Base-by-base conservation (phyloP, 805 yeast species). In the Saccharomycopsis amapae region DNA sequence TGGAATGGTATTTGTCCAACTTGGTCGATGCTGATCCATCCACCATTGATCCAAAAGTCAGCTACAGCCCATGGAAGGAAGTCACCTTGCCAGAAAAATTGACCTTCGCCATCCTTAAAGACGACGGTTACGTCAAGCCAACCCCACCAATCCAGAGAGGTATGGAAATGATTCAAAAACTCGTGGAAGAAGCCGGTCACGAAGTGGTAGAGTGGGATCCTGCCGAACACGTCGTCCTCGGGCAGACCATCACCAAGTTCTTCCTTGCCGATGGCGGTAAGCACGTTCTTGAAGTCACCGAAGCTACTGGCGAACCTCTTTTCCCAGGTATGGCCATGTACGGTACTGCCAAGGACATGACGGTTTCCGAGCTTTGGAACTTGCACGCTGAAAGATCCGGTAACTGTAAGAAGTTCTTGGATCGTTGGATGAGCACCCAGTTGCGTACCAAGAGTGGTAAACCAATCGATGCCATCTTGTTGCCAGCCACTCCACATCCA, bases 91-190 rank as follows among this genome's bases (percentile, higher is more conserved):
- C 48, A 6, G 48, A 52, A 31, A 69, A 65, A 47, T 55, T 75
- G 24, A 67, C 61, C n/a, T 56, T 77, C 53, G 83, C 79, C 3
- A 54, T 75, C 15, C 52, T 73, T 53, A 54, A 53, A 23, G 71
- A 69, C 58, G 81, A 78, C 56, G 63, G 65, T 4, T 55, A 58
- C 24, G 67, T 73, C 15, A 62, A 66, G 48, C 81, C 82, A 13
- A 74, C 73, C 20, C 82, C 84, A 1, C 81, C 82, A 7, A 65
- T 78, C 19, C 53, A 61, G 3, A 64, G 81, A 49, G 76, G 69
- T 15, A 35, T 76, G 36, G 55, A 65, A 25, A 55, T 58, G 19
- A 53, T 65, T 4, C 51, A 55, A 25, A 57, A 51, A 2, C 43
- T 42, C 4, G 49, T 69, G 23, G 49, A 45, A n/a, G 59, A 55